A percentile compares a stretch with the other conserved stretches of the same genome.
These are phyloP conservation scores for Myrmaecium sp. DNA, from an alignment of 2,329 filamentous ascomycete genomes.

Conservation along the genomic window DNA sequence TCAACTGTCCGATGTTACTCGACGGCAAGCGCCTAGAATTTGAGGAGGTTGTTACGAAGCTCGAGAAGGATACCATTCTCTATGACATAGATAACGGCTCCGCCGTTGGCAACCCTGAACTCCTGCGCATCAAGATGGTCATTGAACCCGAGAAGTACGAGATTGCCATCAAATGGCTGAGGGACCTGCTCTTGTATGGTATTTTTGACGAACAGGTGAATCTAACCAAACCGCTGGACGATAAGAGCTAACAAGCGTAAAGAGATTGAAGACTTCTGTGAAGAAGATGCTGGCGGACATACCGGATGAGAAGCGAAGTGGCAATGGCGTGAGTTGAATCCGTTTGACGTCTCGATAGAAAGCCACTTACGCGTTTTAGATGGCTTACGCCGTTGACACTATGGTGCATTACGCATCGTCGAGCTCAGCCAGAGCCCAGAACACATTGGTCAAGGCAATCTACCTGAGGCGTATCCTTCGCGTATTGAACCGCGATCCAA, in stretches of 20 bases:
- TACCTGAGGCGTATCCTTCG: constrained; percentile 78
- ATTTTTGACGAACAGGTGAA: constrained; percentile 55
- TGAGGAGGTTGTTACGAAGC: constrained; percentile 77
- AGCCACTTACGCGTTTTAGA: constrained; percentile 16
- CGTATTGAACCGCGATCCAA: constrained; percentile 59
- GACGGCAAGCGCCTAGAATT: constrained; percentile 67
- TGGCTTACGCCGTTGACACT: constrained; percentile 45
- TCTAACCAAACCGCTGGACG: too few species aligned
- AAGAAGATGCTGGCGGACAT: constrained; percentile 81
- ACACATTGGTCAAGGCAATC: constrained; percentile 68
- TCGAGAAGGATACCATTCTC: constrained; percentile 80
- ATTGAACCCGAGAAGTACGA: constrained; percentile 79
- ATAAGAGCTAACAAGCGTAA: not conserved
- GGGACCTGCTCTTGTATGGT: constrained; percentile 71
- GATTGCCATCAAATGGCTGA: constrained; percentile 67
- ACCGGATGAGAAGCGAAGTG: constrained; percentile 79
- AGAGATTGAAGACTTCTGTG: constrained; percentile 42
- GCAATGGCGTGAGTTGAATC: constrained; percentile 32
- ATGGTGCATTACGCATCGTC: constrained; percentile 68
- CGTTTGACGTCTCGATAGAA: not conserved
- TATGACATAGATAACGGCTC: constrained; percentile 57
- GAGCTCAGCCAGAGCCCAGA: constrained; percentile 60
- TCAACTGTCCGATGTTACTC: constrained; percentile 71
- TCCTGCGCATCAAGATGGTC: constrained; percentile 65
- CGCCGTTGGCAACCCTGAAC: constrained; percentile 61